These are phyloP conservation scores for Apophysomyces elegans DNA, from an alignment of 371 early-diverging fungal species.

Conservation along the genomic window DNA sequence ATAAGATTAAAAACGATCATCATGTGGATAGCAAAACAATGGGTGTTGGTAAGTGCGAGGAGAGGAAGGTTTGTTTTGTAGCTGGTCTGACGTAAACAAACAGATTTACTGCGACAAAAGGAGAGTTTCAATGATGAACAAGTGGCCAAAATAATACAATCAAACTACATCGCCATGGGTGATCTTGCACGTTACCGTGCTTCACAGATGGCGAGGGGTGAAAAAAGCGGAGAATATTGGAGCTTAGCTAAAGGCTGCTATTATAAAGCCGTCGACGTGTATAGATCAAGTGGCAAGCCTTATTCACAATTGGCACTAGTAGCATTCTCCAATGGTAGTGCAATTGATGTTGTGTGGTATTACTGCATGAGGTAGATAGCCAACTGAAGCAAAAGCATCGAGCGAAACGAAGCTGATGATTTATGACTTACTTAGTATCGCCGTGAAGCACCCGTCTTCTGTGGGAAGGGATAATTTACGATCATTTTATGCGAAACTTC, in stretches of 20 bases:
- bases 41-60: constrained; percentile 38
- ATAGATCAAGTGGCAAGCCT: constrained; percentile 52
- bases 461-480: constrained; percentile 49
- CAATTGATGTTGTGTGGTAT: constrained; percentile 56
- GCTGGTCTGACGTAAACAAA: not conserved
- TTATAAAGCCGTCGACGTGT: constrained; percentile 46
- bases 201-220: constrained; percentile 26
- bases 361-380: constrained; percentile 52
- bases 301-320: constrained; percentile 53
- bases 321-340: constrained; percentile 47
- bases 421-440: constrained; percentile 26
- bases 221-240: constrained; percentile 33
- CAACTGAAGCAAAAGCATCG: not conserved
- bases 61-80: not conserved
- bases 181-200: constrained; percentile 55
- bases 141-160: constrained; percentile 40
- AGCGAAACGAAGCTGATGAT: not conserved
- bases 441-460: constrained; percentile 45
- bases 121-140: constrained; percentile 25
- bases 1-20: constrained; percentile 31
- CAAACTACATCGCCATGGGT: constrained; percentile 53
- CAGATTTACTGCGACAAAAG: constrained; percentile 29
- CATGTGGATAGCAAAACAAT: constrained; percentile 43
- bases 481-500: constrained; percentile 48
- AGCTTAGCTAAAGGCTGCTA: constrained; percentile 43